Evolutionary conservation across 2,329 filamentous ascomycete species (phyloP).

Genomic region (Pseudogymnoascus sp.): DNA sequence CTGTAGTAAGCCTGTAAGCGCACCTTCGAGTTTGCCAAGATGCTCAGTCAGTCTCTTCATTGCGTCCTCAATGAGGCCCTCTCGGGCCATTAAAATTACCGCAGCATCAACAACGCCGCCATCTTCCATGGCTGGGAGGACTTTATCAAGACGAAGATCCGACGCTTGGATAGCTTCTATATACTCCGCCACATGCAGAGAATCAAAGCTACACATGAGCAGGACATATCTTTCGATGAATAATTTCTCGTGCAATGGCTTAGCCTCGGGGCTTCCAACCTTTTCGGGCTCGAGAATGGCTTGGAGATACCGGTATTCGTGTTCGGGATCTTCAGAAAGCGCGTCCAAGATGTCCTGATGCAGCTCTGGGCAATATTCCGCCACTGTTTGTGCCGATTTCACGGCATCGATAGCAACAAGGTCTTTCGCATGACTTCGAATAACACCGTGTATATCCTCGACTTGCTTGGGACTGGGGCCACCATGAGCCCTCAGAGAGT

Average conservation of each 20-base stretch:
- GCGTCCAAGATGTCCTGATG: conserved; percentile 47
- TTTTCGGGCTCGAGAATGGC: conserved; percentile 61
- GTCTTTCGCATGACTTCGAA: conserved; percentile 49
- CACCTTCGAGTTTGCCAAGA: conserved; percentile 68
- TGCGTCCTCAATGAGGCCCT: conserved; percentile 73
- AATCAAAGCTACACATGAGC: conserved; percentile 82
- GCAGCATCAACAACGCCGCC: conserved; percentile 88
- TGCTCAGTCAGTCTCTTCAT: conserved; percentile 82
- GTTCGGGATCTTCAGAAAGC: conserved; percentile 44
- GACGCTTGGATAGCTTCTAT: conserved; percentile 67
- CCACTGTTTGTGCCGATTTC: conserved; percentile 49
- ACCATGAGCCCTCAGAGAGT: conserved; percentile 60
- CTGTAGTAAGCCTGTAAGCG: conserved; percentile 65
- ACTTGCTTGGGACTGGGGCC: conserved; percentile 50
- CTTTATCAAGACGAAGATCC: conserved; percentile 68
- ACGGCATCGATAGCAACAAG: conserved; percentile 50
- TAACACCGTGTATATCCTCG: conserved; percentile 58
- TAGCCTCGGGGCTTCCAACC: conserved; percentile 30
- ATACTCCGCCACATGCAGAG: conserved; percentile 76
- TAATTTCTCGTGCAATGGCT: conserved; percentile 39
- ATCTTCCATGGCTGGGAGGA: conserved; percentile 82
- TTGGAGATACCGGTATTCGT: conserved; percentile 58
- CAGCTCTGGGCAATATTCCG: conserved; percentile 45
- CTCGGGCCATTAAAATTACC: conserved; percentile 80
- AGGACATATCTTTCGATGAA: conserved; percentile 80